A percentile compares a stretch with the other conserved stretches of the same genome.
phyloP scores from a whole-genome alignment of 2,329 filamentous ascomycete genomes.

The Ascocoryne sarcoides region DNA sequence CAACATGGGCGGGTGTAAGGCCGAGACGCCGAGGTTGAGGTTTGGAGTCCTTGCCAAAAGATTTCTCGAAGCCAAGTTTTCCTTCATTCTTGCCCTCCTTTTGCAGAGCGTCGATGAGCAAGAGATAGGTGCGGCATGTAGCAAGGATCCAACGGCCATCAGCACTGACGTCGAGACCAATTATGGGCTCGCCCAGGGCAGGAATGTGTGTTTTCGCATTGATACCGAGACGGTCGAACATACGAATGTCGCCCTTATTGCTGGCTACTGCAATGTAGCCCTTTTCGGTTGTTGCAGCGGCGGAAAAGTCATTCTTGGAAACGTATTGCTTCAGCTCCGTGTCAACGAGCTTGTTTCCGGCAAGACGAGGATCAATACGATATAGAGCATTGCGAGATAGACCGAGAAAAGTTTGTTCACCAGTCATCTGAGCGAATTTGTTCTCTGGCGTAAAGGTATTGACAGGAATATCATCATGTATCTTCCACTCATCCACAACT shows the following conservation, averaged over 20 bases:
- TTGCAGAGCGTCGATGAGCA: constrained; percentile 86
- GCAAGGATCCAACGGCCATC: constrained; percentile 94
- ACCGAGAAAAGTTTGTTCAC: constrained; percentile 90
- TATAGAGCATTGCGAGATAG: constrained; percentile 89
- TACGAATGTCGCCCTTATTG: constrained; percentile 93
- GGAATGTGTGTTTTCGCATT: constrained; percentile 97
- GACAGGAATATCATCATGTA: constrained; percentile 92
- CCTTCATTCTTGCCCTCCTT: constrained; percentile 93
- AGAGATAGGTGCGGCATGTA: constrained; percentile 87
- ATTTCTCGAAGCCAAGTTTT: constrained; percentile 93
- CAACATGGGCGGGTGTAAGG: constrained; percentile 83
- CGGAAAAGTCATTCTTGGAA: constrained; percentile 96
- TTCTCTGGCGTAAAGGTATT: constrained; percentile 88
- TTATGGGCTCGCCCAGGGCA: constrained; percentile 87
- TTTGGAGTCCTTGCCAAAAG: constrained; percentile 87
- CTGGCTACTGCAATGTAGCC: constrained; percentile 95
- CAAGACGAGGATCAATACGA: constrained; percentile 82
- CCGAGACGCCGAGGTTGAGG: constrained; percentile 86
- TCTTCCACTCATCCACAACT: constrained; percentile 96
- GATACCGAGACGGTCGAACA: constrained; percentile 93
- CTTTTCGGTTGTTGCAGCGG: constrained; percentile 88
- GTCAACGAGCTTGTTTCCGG: constrained; percentile 88
- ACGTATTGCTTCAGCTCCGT: constrained; percentile 89
- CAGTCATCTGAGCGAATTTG: constrained; percentile 97
- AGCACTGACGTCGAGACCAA: constrained; percentile 89